phyloP scores from a whole-genome alignment of 1,139 yeast species.

The Diutina rugosa region DNA sequence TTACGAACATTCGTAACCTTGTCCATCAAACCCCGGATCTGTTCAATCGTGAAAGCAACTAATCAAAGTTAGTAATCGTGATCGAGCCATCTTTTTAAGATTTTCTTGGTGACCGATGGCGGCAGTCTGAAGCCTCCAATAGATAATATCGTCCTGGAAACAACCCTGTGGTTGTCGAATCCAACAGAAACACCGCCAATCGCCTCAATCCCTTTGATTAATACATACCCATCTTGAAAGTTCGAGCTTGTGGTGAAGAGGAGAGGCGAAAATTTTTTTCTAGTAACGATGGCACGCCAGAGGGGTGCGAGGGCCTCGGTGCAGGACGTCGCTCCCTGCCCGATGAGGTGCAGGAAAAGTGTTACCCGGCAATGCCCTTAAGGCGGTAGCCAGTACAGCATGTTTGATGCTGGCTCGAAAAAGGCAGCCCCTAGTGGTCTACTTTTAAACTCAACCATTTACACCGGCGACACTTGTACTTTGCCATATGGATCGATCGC shows the following conservation, averaged over 20 bases:
- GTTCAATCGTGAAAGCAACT: slow-evolving; percentile 76
- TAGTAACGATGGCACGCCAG: background rate
- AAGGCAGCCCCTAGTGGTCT: too few relatives aligned
- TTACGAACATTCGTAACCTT: slow-evolving; percentile 98
- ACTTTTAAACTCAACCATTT: background rate
- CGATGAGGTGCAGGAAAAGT: background rate
- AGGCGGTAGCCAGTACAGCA: background rate
- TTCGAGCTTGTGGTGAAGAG: background rate
- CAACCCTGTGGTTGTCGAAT: background rate
- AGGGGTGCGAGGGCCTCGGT: background rate
- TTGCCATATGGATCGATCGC: background rate
- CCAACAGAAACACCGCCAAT: background rate
- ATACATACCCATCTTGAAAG: slow-evolving; percentile 2
- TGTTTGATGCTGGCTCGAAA: background rate
- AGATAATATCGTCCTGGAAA: background rate
- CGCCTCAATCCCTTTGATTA: background rate
- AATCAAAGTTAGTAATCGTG: slow-evolving; percentile 10
- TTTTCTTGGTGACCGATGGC: background rate
- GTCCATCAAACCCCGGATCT: slow-evolving; percentile 99
- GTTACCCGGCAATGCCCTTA: background rate
- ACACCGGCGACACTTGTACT: background rate
- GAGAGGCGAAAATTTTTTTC: background rate
- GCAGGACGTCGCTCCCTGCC: background rate
- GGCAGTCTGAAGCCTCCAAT: too few relatives aligned
- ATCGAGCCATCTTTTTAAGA: slow-evolving; percentile 66